Evolutionary conservation across 306 rosid species (phyloP).

Genomic region (Hippophae rhamnoides): DNA sequence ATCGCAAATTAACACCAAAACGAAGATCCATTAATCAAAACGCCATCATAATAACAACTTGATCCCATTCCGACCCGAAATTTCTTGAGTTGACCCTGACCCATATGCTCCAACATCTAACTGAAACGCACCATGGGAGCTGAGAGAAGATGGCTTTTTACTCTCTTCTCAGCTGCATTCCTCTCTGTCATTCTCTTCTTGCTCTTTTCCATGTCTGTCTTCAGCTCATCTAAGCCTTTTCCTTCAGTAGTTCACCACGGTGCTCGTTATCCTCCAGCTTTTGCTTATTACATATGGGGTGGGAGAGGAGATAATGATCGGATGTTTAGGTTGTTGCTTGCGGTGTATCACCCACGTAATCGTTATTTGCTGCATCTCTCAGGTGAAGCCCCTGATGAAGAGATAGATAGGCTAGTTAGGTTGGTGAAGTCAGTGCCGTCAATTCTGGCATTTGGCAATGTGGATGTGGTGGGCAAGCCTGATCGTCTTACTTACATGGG

Average conservation of each 20-base stretch:
- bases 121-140: constrained; percentile 56
- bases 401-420: constrained; percentile 38
- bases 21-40: constrained; percentile 32
- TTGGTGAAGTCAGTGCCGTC: constrained; percentile 31
- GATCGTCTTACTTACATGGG: constrained; percentile 52
- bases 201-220: constrained; percentile 59
- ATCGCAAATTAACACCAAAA: constrained; percentile 6
- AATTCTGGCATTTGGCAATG: constrained; percentile 46
- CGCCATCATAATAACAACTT: constrained; percentile 16
- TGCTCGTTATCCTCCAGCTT: constrained; percentile 45
- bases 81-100: constrained; percentile 23
- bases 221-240: constrained; percentile 53
- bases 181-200: constrained; percentile 48
- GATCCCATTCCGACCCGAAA: constrained; percentile 18
- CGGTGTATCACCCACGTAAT: constrained; percentile 66
- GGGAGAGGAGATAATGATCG: constrained; percentile 37
- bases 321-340: constrained; percentile 50
- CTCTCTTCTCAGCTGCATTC: constrained; percentile 58
- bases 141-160: constrained; percentile 80
- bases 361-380: constrained; percentile 64
- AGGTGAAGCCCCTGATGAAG: constrained; percentile 35
- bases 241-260: constrained; percentile 62
- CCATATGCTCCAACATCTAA: constrained; percentile 26
- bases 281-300: constrained; percentile 64
- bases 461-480: constrained; percentile 53